Evolutionary conservation across 371 early-diverging fungal species (phyloP).

Genomic region (Lichtheimia hyalospora): DNA sequence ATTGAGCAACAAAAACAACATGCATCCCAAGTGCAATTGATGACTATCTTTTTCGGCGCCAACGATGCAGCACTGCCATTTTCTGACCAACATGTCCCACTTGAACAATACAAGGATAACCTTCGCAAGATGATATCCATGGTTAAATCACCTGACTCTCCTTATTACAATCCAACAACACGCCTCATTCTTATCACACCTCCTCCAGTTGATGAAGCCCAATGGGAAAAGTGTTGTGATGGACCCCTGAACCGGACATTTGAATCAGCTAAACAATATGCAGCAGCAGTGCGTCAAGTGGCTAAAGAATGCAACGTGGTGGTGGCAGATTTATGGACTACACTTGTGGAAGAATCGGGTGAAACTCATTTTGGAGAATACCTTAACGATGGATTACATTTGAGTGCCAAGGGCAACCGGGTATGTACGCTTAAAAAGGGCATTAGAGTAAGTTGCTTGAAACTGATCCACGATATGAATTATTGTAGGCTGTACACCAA

Average conservation of each 20-base stretch:
- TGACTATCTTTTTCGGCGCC: conserved; percentile 81
- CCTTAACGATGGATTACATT: conserved; percentile 70
- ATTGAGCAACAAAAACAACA: conserved; percentile 26
- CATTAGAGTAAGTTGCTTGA: too few species aligned
- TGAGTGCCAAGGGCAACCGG: conserved; percentile 57
- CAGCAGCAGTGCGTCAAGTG: conserved; percentile 54
- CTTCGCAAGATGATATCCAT: conserved; percentile 52
- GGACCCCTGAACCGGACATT: conserved; percentile 45
- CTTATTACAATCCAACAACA: conserved; percentile 54
- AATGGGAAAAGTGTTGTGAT: conserved; percentile 48
- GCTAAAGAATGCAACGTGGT: conserved; percentile 44
- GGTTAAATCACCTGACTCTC: conserved; percentile 51
- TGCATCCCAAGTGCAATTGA: conserved; percentile 47
- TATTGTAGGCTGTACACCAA: conserved; percentile 27
- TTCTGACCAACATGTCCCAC: conserved; percentile 63
- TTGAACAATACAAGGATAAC: conserved; percentile 62
- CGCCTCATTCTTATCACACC: conserved; percentile 75
- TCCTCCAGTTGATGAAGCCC: conserved; percentile 65
- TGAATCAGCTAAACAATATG: conserved; percentile 53
- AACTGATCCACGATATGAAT: not conserved
- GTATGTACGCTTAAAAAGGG: conserved; percentile 20
- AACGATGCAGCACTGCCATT: conserved; percentile 75
- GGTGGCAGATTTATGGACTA: conserved; percentile 62
- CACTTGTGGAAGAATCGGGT: conserved; percentile 32
- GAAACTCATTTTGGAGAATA: conserved; percentile 29